These are phyloP conservation scores for Pseudopithomyces chartarum DNA, from an alignment of 2,329 filamentous ascomycete genomes.

Conservation along the genomic window DNA sequence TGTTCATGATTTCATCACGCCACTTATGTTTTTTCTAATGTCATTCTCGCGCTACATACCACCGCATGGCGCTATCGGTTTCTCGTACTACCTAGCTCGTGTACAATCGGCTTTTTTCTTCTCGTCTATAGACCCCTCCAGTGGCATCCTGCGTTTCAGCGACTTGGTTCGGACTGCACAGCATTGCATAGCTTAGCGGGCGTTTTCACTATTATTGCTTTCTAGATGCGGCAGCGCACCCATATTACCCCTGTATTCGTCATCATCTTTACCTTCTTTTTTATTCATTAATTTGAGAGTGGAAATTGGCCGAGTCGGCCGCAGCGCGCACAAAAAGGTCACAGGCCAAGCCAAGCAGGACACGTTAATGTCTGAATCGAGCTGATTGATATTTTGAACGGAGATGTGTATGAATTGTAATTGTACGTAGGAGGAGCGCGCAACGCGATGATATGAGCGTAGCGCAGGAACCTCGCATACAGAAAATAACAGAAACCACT, in stretches of 20 bases:
- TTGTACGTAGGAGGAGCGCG: no score
- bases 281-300: not conserved
- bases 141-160: conserved; percentile 17
- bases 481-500: conserved; percentile 15
- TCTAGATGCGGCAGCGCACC: conserved; percentile 12
- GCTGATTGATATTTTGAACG: conserved; percentile 3
- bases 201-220: conserved; percentile 24
- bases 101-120: conserved; percentile 22
- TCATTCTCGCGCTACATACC: conserved; percentile 24
- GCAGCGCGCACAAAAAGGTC: not conserved
- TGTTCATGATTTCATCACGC: conserved; percentile 24
- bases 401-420: conserved; percentile 28
- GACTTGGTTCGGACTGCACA: conserved; percentile 22
- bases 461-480: conserved; percentile 23
- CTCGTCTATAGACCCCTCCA: conserved; percentile 8
- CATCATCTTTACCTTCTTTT: not conserved
- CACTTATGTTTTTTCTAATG: conserved; percentile 35
- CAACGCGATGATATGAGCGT: no score
- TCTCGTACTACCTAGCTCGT: conserved; percentile 22
- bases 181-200: conserved; percentile 41
- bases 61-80: conserved; percentile 29
- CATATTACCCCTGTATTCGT: conserved; percentile 12
- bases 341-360: not conserved
- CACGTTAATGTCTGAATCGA: not conserved
- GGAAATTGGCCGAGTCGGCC: not conserved